phyloP scores from a whole-genome alignment of 805 yeast genomes.

The Wickerhamiella slavikovae region DNA sequence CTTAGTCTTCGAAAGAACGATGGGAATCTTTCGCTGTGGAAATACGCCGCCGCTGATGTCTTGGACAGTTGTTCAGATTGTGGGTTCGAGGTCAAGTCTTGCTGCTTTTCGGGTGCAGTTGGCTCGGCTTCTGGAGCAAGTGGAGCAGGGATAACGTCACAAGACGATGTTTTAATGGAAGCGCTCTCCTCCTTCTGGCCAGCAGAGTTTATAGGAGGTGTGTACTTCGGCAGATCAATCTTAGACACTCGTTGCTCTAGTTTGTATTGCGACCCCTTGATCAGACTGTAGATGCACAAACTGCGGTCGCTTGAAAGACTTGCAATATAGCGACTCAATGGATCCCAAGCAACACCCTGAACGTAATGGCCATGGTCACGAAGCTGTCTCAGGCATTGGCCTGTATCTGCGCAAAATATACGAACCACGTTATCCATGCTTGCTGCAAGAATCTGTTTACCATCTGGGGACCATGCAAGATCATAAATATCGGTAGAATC shows the following conservation, averaged over 20 bases:
- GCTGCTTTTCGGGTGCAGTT: too few species aligned
- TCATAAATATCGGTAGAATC: slow-evolving; percentile 71
- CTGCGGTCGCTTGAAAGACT: slow-evolving; percentile 83
- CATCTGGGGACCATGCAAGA: slow-evolving; percentile 80
- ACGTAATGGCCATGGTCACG: slow-evolving; percentile 74
- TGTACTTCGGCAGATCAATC: not conserved
- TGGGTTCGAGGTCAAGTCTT: too few species aligned
- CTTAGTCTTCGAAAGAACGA: slow-evolving; percentile 75
- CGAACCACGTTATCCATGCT: slow-evolving; percentile 77
- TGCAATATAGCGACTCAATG: slow-evolving; percentile 50
- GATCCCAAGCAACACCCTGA: slow-evolving; percentile 96
- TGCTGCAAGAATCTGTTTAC: slow-evolving; percentile 58
- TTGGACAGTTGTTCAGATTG: not conserved
- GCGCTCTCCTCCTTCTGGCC: not conserved
- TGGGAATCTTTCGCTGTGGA: slow-evolving; percentile 67
- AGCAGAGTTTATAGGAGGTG: not conserved
- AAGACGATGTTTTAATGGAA: not conserved
- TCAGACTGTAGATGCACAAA: slow-evolving; percentile 43
- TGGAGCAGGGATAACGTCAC: too few species aligned
- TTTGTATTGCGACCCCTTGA: slow-evolving; percentile 4
- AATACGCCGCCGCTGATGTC: slow-evolving; percentile 1
- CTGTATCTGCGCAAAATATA: slow-evolving; percentile 37
- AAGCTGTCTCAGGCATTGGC: slow-evolving; percentile 35
- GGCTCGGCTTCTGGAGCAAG: too few species aligned
- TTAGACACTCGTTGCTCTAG: not conserved